Base-by-base conservation (phyloP, 2,329 filamentous ascomycete genomes). In the Aspergillus spinulosporus region DNA sequence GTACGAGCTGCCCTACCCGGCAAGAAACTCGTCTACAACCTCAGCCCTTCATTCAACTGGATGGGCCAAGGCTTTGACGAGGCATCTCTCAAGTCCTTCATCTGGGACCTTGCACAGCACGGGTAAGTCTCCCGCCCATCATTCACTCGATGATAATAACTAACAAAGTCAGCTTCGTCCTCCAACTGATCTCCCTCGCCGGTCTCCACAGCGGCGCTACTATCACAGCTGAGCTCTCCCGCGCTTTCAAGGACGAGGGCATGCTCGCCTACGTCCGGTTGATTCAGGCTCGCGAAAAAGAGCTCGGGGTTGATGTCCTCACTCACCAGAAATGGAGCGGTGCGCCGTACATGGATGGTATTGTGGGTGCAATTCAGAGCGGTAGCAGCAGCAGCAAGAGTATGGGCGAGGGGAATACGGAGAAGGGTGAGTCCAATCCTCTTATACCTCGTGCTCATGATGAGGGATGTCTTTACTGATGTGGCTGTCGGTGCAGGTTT, bases 181-280 rank as follows among this genome's bases (percentile, higher is more conserved):
- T 88, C 54, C 85, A 88, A 72, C 76, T 88, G 42, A 85, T 88
- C 61, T 85, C 82, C 5, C 76, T 87, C 2, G 85, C 85, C 2
- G 85, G 85, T 15, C 67, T 88, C n/a, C 85, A 88, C 69, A 80
- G 76, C 34, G 86, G 81, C 2, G 85, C 85, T 2, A 85, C 84
- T 1, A 83, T 87, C 44, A 85, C 83, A 0, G 80, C 86, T 56
- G 90, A 97, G 76, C 81, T 99, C 14, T 88, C 91, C 7, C 84
- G 84, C 58, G 84, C 80, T 5, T 99, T 96, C 79, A 95, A 91
- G 78, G 84, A 86, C 11, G 89, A 97, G 54, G 94, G 94, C 53
- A 99, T 99, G 94, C 82, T 94, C 68, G 93, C 94, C 0, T 99
- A 99, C 69, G 94, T 97, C n/a, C 89, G 96, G 57, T 78, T 97